phyloP scores from a whole-genome alignment of 345 rosid species.

The Kandelia obovata region DNA sequence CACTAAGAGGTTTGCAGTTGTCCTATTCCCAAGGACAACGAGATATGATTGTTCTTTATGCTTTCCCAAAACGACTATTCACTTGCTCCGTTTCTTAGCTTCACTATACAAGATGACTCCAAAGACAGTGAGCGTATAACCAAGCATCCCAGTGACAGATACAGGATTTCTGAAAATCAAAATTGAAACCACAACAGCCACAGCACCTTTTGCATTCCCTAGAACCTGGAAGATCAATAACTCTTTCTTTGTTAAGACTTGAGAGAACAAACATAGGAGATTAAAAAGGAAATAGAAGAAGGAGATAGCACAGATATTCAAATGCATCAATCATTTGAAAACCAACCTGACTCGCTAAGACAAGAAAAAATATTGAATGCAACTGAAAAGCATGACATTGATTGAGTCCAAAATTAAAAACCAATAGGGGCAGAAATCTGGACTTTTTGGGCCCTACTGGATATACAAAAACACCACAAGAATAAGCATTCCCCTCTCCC shows the following conservation, averaged over 20 bases:
- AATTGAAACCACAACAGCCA: conserved; percentile 95
- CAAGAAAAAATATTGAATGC: not conserved
- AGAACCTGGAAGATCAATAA: conserved; percentile 57
- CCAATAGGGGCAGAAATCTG: too few species aligned
- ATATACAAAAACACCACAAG: too few species aligned
- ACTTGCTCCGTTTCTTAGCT: conserved; percentile 94
- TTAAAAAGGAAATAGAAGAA: not conserved
- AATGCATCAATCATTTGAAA: not conserved
- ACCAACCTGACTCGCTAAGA: not conserved
- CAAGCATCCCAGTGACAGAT: conserved; percentile 97
- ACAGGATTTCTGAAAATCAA: conserved; percentile 94
- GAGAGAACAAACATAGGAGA: not conserved
- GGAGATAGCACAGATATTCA: not conserved
- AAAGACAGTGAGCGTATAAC: conserved; percentile 79
- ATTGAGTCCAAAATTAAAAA: too few species aligned
- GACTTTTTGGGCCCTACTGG: too few species aligned
- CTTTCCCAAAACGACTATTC: conserved; percentile 20
- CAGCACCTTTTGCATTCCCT: conserved; percentile 99
- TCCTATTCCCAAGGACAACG: conserved; percentile 23
- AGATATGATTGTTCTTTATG: conserved; percentile 6
- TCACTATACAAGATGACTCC: conserved; percentile 96
- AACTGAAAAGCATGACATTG: too few species aligned
- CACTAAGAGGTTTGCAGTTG: conserved; percentile 18
- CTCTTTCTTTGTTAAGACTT: not conserved
- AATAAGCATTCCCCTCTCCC: too few species aligned